Percentiles rank a stretch among this genome's conserved stretches.
These are phyloP conservation scores for Zygosaccharomyces sapae DNA, from an alignment of 1,139 yeast species.

Conservation along the genomic window DNA sequence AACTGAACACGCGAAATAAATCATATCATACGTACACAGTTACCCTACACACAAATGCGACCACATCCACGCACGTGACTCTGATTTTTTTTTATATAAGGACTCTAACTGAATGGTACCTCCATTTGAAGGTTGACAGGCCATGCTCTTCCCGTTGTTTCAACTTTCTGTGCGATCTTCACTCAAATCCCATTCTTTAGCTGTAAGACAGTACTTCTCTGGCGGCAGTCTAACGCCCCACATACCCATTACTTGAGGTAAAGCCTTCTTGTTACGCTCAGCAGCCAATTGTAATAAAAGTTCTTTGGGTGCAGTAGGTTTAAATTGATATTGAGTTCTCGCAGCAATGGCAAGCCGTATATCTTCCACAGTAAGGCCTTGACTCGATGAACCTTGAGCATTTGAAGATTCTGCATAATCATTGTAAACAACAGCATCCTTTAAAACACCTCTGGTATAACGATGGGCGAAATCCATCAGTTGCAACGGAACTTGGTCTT, in stretches of 20 bases:
- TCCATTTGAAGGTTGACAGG: neutral
- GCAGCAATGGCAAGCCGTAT: constrained; percentile 90
- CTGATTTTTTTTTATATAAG: neutral
- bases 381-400: constrained; percentile 19
- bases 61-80: neutral
- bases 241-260: constrained; percentile 87
- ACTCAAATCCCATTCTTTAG: constrained; percentile 33
- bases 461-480: constrained; percentile 92
- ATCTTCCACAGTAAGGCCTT: constrained; percentile 74
- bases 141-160: neutral
- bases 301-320: constrained; percentile 88
- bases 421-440: constrained; percentile 82
- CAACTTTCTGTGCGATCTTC: constrained; percentile 16
- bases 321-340: constrained; percentile 87
- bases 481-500: constrained; percentile 92
- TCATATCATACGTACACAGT: neutral
- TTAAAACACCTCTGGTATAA: constrained; percentile 79
- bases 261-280: constrained; percentile 81
- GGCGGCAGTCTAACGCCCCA: constrained; percentile 97
- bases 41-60: neutral
- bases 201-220: constrained; percentile 88
- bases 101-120: neutral
- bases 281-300: constrained; percentile 83
- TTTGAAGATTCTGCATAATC: constrained; percentile 51
- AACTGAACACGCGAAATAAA: neutral